A percentile compares a stretch with the other conserved stretches of the same genome.
Conservation (phyloP, 257 asterid species). For the Echium plantagineum region DNA sequence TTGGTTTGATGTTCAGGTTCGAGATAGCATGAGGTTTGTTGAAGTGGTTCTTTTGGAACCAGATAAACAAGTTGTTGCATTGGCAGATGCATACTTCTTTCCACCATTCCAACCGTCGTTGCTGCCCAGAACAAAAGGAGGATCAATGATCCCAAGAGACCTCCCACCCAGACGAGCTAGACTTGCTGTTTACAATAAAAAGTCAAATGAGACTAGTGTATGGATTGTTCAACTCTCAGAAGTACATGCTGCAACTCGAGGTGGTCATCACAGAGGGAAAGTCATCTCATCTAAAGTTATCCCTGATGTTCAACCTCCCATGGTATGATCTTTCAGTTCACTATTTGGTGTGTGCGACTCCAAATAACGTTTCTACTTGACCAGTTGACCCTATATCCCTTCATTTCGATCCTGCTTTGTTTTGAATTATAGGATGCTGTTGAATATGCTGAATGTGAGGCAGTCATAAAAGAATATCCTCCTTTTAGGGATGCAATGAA, state of each 20-base stretch:
- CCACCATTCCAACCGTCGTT: constrained; percentile 95
- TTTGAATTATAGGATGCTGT: constrained; percentile 62
- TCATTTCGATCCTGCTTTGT: background rate
- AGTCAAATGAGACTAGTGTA: constrained; percentile 82
- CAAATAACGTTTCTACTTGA: background rate
- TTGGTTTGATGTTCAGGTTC: constrained; percentile 39
- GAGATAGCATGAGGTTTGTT: constrained; percentile 90
- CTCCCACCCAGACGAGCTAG: constrained; percentile 95
- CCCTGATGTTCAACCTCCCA: constrained; percentile 93
- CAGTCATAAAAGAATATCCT: constrained; percentile 76
- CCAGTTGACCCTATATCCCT: background rate
- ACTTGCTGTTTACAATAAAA: constrained; percentile 73
- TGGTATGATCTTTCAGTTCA: constrained; percentile 36
- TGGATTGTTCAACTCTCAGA: constrained; percentile 91
- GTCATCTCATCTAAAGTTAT: constrained; percentile 64
- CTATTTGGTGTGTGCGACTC: background rate
- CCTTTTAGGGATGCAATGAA: constrained; percentile 94
- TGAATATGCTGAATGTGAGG: constrained; percentile 99
- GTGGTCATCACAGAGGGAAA: constrained; percentile 97
- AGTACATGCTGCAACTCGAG: constrained; percentile 90
- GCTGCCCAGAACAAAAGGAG: constrained; percentile 75
- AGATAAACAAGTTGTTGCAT: constrained; percentile 75
- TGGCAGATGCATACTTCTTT: constrained; percentile 95
- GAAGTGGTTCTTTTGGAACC: constrained; percentile 95
- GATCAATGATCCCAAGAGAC: constrained; percentile 67